Evolutionary conservation across 2,329 filamentous ascomycete genomes (phyloP).

Genomic region (Fusarium foetens): DNA sequence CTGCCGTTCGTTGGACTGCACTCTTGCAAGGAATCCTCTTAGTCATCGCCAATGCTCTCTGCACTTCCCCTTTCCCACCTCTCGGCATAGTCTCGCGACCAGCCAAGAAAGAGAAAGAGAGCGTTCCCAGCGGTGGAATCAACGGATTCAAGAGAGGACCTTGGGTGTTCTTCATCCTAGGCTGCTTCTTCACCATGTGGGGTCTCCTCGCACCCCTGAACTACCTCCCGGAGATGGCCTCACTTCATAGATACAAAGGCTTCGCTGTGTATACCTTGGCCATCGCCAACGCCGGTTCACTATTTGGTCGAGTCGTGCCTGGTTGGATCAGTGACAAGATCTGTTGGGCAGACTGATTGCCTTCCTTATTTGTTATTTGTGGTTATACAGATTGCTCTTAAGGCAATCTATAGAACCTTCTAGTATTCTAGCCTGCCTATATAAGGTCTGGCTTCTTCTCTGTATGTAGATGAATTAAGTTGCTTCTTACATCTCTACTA

Average conservation of each 20-base stretch:
- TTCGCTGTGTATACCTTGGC: neutral
- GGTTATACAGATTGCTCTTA: no score
- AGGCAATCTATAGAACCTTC: no score
- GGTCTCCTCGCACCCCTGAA: neutral
- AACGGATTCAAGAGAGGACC: neutral
- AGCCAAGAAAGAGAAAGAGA: neutral
- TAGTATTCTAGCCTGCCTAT: no score
- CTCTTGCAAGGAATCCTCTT: neutral
- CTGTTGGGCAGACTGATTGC: no score
- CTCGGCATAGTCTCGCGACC: neutral
- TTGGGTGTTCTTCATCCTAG: neutral
- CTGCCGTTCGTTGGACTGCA: neutral
- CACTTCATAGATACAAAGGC: neutral
- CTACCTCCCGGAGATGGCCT: conserved; percentile 3
- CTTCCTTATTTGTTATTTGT: no score
- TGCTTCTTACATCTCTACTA: no score
- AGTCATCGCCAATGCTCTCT: neutral
- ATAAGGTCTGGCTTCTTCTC: no score
- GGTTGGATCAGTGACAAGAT: neutral
- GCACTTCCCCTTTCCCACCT: neutral
- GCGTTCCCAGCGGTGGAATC: rapidly evolving
- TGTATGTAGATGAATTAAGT: no score
- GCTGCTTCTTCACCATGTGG: conserved; percentile 4
- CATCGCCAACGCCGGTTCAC: neutral
- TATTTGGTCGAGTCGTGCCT: neutral